Conservation (phyloP, 2,329 filamentous ascomycete species). For the Stachybotrys chlorohalonatus region DNA sequence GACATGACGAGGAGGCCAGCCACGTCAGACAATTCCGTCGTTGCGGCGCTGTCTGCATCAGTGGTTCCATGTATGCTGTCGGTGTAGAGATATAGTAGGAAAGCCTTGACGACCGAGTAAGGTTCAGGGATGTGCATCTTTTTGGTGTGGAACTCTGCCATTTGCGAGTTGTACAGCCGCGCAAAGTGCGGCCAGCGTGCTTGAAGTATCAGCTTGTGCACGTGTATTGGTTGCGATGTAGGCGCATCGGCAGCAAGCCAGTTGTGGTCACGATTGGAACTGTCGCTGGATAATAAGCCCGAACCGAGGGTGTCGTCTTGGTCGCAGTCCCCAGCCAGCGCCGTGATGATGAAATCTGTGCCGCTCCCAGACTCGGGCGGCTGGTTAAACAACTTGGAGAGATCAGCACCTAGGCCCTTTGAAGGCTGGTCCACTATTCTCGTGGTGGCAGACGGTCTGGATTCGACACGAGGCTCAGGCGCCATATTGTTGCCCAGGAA, state of each 20-base stretch:
- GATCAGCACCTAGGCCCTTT: slow-evolving; percentile 70
- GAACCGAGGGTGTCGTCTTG: slow-evolving; percentile 54
- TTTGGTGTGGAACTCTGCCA: slow-evolving; percentile 95
- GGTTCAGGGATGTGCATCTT: slow-evolving; percentile 98
- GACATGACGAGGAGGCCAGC: slow-evolving; percentile 95
- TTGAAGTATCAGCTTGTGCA: slow-evolving; percentile 89
- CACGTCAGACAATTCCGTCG: slow-evolving; percentile 73
- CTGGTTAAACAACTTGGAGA: slow-evolving; percentile 80
- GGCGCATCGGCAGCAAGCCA: slow-evolving; percentile 54
- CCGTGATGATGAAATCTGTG: slow-evolving; percentile 86
- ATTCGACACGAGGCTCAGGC: slow-evolving; percentile 42
- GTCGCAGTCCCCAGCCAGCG: slow-evolving; percentile 68
- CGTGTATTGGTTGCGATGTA: slow-evolving; percentile 79
- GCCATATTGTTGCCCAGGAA: slow-evolving; percentile 72
- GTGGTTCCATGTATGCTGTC: slow-evolving; percentile 65
- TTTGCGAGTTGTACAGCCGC: slow-evolving; percentile 83
- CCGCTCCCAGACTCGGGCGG: slow-evolving; percentile 77
- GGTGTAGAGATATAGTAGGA: slow-evolving; percentile 93
- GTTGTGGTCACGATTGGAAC: slow-evolving; percentile 33
- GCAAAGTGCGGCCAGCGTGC: slow-evolving; percentile 96
- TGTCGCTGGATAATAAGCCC: slow-evolving; percentile 35
- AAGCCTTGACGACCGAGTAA: slow-evolving; percentile 87
- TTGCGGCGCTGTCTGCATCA: slow-evolving; percentile 55
- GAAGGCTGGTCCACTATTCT: slow-evolving; percentile 45
- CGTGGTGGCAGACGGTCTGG: slow-evolving; percentile 37